These are phyloP conservation scores for Fonsecaea pedrosoi DNA, from an alignment of 2,329 filamentous ascomycete species.

Conservation along the genomic window DNA sequence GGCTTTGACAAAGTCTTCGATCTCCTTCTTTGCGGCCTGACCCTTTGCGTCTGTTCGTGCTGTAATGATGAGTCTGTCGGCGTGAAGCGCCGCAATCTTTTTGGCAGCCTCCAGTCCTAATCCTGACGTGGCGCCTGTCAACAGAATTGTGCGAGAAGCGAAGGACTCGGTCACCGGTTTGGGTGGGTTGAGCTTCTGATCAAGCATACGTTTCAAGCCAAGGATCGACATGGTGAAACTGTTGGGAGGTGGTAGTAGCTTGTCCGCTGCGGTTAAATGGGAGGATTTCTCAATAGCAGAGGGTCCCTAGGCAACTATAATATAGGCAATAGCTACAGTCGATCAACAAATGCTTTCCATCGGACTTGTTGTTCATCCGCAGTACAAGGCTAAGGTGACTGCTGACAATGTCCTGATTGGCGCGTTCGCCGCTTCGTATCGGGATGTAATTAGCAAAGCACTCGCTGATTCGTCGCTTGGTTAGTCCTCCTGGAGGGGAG, in stretches of 20 bases:
- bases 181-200: conserved; percentile 31
- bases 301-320: background rate
- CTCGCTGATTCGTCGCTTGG: background rate
- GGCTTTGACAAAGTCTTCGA: conserved; percentile 41
- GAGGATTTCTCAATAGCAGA: conserved; percentile 39
- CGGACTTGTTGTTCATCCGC: conserved; percentile 3
- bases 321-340: background rate
- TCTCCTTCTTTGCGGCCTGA: conserved; percentile 49
- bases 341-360: background rate
- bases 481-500: background rate
- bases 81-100: conserved; percentile 54
- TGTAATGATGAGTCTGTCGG: conserved; percentile 54
- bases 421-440: too few species aligned
- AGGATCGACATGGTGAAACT: conserved; percentile 11
- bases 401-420: background rate
- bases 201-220: conserved; percentile 20
- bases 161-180: conserved; percentile 49
- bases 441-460: background rate
- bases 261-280: background rate
- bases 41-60: conserved; percentile 55
- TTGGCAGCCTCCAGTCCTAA: conserved; percentile 59
- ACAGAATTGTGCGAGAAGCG: conserved; percentile 54
- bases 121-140: conserved; percentile 60
- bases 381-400: background rate
- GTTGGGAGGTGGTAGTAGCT: background rate